These are phyloP conservation scores for Haplographium delicatum DNA, from an alignment of 495 filamentous ascomycete species.

Conservation along the genomic window DNA sequence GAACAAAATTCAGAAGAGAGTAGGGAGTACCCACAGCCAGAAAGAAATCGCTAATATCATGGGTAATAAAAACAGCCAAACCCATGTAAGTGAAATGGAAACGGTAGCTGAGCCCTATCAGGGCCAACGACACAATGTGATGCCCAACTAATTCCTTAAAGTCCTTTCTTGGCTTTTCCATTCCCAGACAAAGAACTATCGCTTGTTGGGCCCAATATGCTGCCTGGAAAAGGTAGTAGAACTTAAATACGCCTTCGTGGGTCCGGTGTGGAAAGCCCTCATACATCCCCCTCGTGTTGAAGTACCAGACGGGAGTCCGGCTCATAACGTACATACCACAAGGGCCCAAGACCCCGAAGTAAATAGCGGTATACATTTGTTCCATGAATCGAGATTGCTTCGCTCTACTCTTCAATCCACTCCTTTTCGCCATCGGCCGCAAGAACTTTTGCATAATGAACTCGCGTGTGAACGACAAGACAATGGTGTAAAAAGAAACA, in stretches of 20 bases:
- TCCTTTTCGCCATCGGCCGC: constrained; percentile 66
- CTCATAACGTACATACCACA: constrained; percentile 91
- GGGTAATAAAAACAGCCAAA: constrained; percentile 93
- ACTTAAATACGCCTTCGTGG: constrained; percentile 86
- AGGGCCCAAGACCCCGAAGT: constrained; percentile 82
- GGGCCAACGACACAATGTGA: constrained; percentile 84
- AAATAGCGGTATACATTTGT: constrained; percentile 94
- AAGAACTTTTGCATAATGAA: constrained; percentile 94
- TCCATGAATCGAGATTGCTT: constrained; percentile 97
- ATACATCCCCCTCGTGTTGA: constrained; percentile 88
- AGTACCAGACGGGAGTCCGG: constrained; percentile 92
- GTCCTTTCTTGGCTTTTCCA: constrained; percentile 95
- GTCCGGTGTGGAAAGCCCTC: constrained; percentile 84
- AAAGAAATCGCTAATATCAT: constrained; percentile 96
- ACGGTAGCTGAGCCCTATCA: constrained; percentile 86
- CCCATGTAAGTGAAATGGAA: constrained; percentile 99
- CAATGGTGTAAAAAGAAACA: constrained; percentile 82
- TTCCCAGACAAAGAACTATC: constrained; percentile 78
- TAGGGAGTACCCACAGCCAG: constrained; percentile 64
- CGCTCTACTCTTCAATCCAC: constrained; percentile 63
- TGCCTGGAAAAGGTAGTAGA: constrained; percentile 93
- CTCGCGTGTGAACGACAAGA: constrained; percentile 90
- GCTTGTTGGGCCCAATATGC: constrained; percentile 96
- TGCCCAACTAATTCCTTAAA: constrained; percentile 93
- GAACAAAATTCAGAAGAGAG: not conserved